Evolutionary conservation across 2,329 filamentous ascomycete species (phyloP).

Genomic region (Grosmannia penicillata): DNA sequence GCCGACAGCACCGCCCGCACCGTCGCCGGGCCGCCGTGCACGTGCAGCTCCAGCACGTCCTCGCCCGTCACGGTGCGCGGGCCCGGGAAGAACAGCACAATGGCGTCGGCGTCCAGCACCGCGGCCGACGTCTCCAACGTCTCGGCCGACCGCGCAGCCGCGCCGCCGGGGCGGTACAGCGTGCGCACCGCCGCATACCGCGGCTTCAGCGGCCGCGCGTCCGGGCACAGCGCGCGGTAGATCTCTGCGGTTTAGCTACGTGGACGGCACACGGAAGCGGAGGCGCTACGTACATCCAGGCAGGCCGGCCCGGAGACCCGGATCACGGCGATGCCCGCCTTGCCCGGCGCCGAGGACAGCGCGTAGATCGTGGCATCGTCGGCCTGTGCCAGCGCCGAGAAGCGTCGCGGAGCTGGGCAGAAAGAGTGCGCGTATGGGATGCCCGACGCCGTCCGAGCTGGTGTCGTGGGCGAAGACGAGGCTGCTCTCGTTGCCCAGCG

Average conservation of each 20-base stretch:
- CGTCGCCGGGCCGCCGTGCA: conserved; percentile 85
- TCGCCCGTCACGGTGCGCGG: conserved; percentile 83
- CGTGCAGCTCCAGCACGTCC: conserved; percentile 79
- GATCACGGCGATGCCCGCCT: conserved; percentile 81
- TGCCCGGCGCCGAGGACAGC: conserved; percentile 71
- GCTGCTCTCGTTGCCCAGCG: too few species aligned
- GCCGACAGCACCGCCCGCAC: conserved; percentile 74
- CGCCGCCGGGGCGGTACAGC: conserved; percentile 31
- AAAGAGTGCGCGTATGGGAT: background rate
- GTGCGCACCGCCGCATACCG: conserved; percentile 58
- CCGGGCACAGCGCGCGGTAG: conserved; percentile 35
- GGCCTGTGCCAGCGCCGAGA: background rate
- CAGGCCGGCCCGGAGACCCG: conserved; percentile 72
- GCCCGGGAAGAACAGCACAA: conserved; percentile 69
- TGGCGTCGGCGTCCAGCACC: conserved; percentile 62
- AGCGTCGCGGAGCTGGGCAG: background rate
- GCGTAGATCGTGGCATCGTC: conserved; percentile 69
- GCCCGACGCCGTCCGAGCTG: background rate
- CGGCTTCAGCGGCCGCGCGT: conserved; percentile 27
- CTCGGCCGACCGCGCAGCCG: conserved; percentile 8
- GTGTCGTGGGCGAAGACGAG: background rate
- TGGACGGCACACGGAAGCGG: too few species aligned
- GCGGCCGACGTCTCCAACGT: too few species aligned
- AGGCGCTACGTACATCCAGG: conserved; percentile 42
- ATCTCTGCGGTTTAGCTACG: too few species aligned